These are phyloP conservation scores for Coprinopsis sp. DNA, from an alignment of 768 basidiomycete genomes.

Conservation along the genomic window DNA sequence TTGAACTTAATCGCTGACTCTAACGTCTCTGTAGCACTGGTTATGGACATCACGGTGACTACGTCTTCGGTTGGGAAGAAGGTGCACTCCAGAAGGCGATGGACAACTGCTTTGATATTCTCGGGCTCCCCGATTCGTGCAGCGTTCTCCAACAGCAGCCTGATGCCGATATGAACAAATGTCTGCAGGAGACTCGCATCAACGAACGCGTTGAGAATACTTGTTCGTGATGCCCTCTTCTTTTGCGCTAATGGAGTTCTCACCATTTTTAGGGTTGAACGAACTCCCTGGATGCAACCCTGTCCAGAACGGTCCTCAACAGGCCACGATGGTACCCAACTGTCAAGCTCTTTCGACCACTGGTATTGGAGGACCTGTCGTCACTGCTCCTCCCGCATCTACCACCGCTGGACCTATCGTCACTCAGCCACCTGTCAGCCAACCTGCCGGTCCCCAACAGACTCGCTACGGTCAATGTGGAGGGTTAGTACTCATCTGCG, in stretches of 20 bases:
- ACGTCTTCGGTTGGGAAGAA: slow-evolving; percentile 11
- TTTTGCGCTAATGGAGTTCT: no score
- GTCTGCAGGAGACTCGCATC: background rate
- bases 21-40: slow-evolving; percentile 3
- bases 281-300: slow-evolving; percentile 5
- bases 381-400: background rate
- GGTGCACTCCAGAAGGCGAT: slow-evolving; percentile 8
- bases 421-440: background rate
- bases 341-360: background rate
- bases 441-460: background rate
- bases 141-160: slow-evolving; percentile 1
- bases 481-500: no score
- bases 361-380: background rate
- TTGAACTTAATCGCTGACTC: no score
- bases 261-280: background rate
- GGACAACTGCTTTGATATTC: slow-evolving; percentile 11
- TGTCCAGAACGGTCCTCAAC: background rate
- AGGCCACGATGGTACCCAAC: background rate
- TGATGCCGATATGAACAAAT: slow-evolving; percentile 10
- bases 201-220: slow-evolving; percentile 10
- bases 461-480: slow-evolving; percentile 2
- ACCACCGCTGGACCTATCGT: background rate
- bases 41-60: slow-evolving; percentile 13
- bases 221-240: no score
- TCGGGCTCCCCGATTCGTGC: slow-evolving; percentile 10